phyloP scores from a whole-genome alignment of 192 early-diverging fungal genomes.

The Coemansia umbellata region DNA sequence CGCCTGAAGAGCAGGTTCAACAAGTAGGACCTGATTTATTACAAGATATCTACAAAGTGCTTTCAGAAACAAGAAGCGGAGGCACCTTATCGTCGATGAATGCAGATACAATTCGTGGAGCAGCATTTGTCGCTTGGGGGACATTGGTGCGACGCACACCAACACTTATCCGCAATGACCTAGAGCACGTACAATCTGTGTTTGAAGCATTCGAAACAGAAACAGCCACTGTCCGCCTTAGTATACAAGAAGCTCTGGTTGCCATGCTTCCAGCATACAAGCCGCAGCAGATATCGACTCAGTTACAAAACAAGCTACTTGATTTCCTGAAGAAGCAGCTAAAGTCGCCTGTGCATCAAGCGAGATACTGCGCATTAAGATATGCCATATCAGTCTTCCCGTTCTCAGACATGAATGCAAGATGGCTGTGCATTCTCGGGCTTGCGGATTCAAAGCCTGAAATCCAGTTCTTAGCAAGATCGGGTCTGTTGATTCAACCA shows the following conservation, averaged over 20 bases:
- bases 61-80: constrained; percentile 4
- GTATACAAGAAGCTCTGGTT: constrained; percentile 78
- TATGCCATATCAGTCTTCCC: constrained; percentile 60
- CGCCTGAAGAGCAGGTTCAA: constrained; percentile 48
- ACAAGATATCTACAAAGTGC: constrained; percentile 60
- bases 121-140: constrained; percentile 82
- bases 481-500: constrained; percentile 20
- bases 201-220: constrained; percentile 62
- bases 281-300: constrained; percentile 4
- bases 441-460: constrained; percentile 29
- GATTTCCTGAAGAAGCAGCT: constrained; percentile 56
- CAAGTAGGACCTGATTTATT: constrained; percentile 66
- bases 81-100: constrained; percentile 28
- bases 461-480: constrained; percentile 19
- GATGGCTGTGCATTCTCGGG: constrained; percentile 62
- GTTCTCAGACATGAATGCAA: constrained; percentile 54
- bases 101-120: constrained; percentile 67
- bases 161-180: constrained; percentile 58
- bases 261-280: constrained; percentile 70
- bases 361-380: constrained; percentile 59
- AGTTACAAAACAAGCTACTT: constrained; percentile 31
- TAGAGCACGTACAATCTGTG: constrained; percentile 59
- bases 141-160: constrained; percentile 73
- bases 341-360: constrained; percentile 44
- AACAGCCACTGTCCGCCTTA: constrained; percentile 61